Evolutionary conservation across 164 flowering plant genomes (phyloP).

Genomic region (Vitis labrusca): DNA sequence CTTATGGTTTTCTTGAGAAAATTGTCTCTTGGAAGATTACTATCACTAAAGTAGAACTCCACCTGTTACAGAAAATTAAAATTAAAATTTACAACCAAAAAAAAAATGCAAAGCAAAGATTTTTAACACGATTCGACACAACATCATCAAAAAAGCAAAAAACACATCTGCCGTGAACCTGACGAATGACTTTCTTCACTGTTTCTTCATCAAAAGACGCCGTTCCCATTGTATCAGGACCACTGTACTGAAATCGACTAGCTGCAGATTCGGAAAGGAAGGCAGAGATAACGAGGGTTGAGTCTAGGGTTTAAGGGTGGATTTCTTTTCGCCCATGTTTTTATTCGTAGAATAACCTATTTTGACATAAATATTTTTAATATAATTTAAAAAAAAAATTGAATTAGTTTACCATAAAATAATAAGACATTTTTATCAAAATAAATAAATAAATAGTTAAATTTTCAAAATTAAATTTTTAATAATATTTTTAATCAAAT

Average conservation of each 20-base stretch:
- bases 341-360: too few species aligned
- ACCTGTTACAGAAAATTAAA: conserved; percentile 43
- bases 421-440: too few species aligned
- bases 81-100: not conserved
- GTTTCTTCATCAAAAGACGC: conserved; percentile 61
- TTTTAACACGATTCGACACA: not conserved
- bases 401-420: too few species aligned
- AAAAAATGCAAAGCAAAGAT: not conserved
- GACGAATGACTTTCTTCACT: conserved; percentile 72
- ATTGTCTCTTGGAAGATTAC: conserved; percentile 83
- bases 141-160: not conserved
- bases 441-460: too few species aligned
- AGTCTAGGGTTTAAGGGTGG: too few species aligned
- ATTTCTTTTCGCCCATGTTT: too few species aligned
- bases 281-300: conserved; percentile 6
- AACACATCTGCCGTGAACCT: conserved; percentile 34
- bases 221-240: conserved; percentile 44
- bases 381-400: too few species aligned
- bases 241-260: too few species aligned
- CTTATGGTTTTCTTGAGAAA: conserved; percentile 61
- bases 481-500: too few species aligned
- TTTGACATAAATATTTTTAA: too few species aligned
- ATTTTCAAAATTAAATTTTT: too few species aligned
- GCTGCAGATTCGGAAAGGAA: not conserved
- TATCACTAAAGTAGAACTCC: conserved; percentile 94